Percentiles rank a stretch among this genome's conserved stretches.
These are phyloP conservation scores for Vitis hybrid DNA, from an alignment of 177 flowering plant species.

Conservation along the genomic window DNA sequence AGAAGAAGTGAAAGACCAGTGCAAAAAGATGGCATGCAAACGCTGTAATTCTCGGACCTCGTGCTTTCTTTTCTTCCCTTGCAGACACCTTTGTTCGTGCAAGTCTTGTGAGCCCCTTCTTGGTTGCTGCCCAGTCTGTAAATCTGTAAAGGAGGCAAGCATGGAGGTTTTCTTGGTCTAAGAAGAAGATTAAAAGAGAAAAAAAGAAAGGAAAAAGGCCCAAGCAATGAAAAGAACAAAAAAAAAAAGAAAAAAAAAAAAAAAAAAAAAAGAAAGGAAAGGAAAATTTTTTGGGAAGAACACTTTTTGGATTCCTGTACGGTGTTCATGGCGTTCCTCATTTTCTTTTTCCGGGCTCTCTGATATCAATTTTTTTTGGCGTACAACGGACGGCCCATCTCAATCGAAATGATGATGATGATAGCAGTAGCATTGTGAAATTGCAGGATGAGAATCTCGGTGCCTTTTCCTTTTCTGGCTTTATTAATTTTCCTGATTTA, in stretches of 20 bases:
- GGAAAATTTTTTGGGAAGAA: conserved; percentile 6
- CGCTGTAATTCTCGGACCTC: conserved; percentile 35
- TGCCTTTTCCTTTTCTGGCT: conserved; percentile 7
- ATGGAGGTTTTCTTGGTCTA: conserved; percentile 34
- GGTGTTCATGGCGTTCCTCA: background rate
- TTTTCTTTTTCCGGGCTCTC: conserved; percentile 5
- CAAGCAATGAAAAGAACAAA: no score
- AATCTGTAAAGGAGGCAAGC: conserved; percentile 42
- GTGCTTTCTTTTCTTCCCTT: conserved; percentile 57
- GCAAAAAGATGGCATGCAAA: conserved; percentile 36
- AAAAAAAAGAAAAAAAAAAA: background rate
- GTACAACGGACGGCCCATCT: background rate
- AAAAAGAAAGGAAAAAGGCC: no score
- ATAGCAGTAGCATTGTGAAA: background rate
- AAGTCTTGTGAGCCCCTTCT: conserved; percentile 49
- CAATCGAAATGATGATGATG: conserved; percentile 12
- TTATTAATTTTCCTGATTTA: background rate
- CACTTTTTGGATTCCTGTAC: background rate
- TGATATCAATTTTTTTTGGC: background rate
- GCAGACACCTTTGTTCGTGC: conserved; percentile 70
- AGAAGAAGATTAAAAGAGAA: background rate
- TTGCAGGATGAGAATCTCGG: conserved; percentile 3
- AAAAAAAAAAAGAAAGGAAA: background rate
- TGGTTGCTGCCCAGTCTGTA: conserved; percentile 57
- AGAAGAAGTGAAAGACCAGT: conserved; percentile 1